A percentile compares a stretch with the other conserved stretches of the same genome.
phyloP scores from a whole-genome alignment of 2,329 filamentous ascomycete species.

The Penicillium sp. region DNA sequence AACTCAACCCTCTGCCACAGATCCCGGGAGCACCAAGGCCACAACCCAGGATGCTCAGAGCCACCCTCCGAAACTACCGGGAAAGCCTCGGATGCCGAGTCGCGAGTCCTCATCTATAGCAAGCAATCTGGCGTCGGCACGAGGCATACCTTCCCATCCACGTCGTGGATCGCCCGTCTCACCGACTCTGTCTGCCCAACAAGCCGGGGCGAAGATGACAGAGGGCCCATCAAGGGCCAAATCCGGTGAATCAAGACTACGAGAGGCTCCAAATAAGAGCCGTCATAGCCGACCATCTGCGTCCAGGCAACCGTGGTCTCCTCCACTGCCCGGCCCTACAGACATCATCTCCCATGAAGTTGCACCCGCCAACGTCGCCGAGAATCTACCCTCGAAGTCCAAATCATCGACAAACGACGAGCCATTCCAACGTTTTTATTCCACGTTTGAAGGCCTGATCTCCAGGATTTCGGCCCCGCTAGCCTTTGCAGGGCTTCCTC shows the following conservation, averaged over 20 bases:
- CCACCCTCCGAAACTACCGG: slow-evolving; percentile 38
- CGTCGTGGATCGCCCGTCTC: slow-evolving; percentile 62
- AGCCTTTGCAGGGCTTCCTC: slow-evolving; percentile 85
- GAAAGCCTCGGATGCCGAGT: slow-evolving; percentile 47
- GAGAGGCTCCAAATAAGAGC: slow-evolving; percentile 24
- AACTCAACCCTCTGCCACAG: slow-evolving; percentile 17
- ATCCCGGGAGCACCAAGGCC: slow-evolving; percentile 20
- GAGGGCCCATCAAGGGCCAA: slow-evolving; percentile 46
- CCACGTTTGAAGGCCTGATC: slow-evolving; percentile 81
- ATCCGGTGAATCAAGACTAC: slow-evolving; percentile 29
- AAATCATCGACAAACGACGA: slow-evolving; percentile 54
- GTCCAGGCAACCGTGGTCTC: slow-evolving; percentile 33
- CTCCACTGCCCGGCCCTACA: slow-evolving; percentile 32
- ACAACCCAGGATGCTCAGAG: slow-evolving; percentile 31
- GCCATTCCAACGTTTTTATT: slow-evolving; percentile 87
- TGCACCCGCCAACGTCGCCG: slow-evolving; percentile 29
- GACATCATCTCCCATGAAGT: slow-evolving; percentile 34
- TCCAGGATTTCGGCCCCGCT: slow-evolving; percentile 84
- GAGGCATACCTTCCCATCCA: slow-evolving; percentile 62
- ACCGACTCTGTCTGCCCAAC: slow-evolving; percentile 68
- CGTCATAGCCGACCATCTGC: slow-evolving; percentile 23
- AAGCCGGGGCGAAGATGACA: slow-evolving; percentile 66
- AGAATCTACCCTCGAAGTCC: slow-evolving; percentile 19
- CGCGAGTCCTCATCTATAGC: slow-evolving; percentile 80
- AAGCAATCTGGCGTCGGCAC: slow-evolving; percentile 78